These are phyloP conservation scores for Xylaria curta DNA, from an alignment of 495 filamentous ascomycete species.

Conservation along the genomic window DNA sequence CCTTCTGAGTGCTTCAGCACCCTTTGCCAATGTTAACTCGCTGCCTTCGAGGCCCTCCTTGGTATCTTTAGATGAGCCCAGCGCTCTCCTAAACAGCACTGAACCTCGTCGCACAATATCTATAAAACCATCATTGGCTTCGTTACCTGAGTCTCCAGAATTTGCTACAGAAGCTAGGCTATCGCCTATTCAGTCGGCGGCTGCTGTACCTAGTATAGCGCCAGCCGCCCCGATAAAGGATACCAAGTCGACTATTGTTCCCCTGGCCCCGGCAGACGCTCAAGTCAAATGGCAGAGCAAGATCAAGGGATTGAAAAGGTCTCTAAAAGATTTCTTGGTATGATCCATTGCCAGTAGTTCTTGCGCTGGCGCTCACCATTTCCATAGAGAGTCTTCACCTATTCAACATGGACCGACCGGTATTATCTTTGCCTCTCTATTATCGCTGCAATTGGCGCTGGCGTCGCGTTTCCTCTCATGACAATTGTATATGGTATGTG, in stretches of 20 bases:
- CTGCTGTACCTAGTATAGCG: conserved; percentile 1
- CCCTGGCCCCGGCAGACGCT: conserved; percentile 12
- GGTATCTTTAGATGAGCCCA: conserved; percentile 29
- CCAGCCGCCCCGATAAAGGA: not conserved
- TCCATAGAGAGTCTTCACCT: conserved; percentile 55
- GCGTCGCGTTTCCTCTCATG: conserved; percentile 58
- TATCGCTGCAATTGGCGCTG: conserved; percentile 55
- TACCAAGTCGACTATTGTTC: conserved; percentile 17
- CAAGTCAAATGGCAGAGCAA: conserved; percentile 22
- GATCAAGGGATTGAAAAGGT: conserved; percentile 7
- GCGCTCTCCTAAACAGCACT: conserved; percentile 1
- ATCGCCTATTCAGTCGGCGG: conserved; percentile 34
- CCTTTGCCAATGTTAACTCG: conserved; percentile 32
- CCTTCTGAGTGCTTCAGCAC: conserved; percentile 34
- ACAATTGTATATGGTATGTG: conserved; percentile 54
- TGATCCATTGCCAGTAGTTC: conserved; percentile 39
- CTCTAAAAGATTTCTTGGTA: conserved; percentile 21
- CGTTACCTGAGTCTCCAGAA: conserved; percentile 32
- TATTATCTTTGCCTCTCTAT: conserved; percentile 47
- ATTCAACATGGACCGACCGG: conserved; percentile 54
- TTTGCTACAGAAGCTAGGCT: conserved; percentile 27
- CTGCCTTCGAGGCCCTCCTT: conserved; percentile 33
- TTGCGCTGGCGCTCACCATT: not conserved
- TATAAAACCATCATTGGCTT: conserved; percentile 33
- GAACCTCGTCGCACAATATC: conserved; percentile 29